Conservation (phyloP, 2,329 filamentous ascomycete genomes). For the Scedosporium apiospermum region DNA sequence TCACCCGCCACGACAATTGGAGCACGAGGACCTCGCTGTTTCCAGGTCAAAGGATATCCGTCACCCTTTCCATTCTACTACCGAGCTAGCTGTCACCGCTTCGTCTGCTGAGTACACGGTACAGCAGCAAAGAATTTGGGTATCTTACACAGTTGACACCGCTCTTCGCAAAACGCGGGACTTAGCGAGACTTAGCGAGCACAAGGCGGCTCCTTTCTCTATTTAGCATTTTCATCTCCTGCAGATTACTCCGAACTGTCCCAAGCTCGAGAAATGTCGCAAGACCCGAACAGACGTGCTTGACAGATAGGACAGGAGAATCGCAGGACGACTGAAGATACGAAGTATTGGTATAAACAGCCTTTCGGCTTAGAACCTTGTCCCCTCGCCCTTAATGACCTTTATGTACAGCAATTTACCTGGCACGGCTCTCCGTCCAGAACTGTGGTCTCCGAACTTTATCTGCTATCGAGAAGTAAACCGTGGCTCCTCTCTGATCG, state of each 20-base stretch:
- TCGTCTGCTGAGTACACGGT: background rate
- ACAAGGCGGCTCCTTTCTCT: background rate
- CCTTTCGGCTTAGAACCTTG: background rate
- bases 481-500: conserved; percentile 1
- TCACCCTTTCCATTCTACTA: no score
- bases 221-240: background rate
- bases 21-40: no score
- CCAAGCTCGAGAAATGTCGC: background rate
- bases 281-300: background rate
- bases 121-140: background rate
- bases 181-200: background rate
- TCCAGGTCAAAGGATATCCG: no score
- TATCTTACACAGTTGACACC: background rate
- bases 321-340: no score
- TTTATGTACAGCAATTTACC: background rate
- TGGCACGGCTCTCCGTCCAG: background rate
- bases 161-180: background rate
- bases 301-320: no score
- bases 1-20: background rate
- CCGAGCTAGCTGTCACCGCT: no score
- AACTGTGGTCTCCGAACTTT: background rate
- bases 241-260: background rate
- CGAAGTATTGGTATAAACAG: no score
- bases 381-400: background rate
- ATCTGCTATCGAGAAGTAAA: background rate